Conservation (phyloP, 108 stramenopile genomes). For the Conticribra weissflogii region DNA sequence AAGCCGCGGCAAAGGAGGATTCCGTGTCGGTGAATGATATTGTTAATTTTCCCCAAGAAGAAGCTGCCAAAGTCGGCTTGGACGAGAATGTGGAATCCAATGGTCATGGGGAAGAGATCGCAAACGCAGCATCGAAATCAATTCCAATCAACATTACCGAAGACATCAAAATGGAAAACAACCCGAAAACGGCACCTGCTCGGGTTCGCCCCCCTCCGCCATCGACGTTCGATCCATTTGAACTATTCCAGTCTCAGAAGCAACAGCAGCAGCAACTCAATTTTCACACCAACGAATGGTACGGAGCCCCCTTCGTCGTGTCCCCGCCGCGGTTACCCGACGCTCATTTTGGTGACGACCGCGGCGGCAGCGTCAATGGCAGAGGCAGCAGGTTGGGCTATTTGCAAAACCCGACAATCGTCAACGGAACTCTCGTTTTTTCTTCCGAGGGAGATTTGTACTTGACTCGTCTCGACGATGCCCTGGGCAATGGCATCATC, state of each 20-base stretch:
- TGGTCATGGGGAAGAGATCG: background rate
- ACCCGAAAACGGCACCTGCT: background rate
- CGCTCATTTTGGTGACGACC: background rate
- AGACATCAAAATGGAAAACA: too few relatives aligned
- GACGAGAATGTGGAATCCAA: slow-evolving; percentile 14
- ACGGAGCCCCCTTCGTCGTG: slow-evolving; percentile 24
- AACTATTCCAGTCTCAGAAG: background rate
- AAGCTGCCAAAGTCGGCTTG: too few relatives aligned
- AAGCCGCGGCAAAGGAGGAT: too few relatives aligned
- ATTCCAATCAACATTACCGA: too few relatives aligned
- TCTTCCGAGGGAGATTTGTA: slow-evolving; percentile 69
- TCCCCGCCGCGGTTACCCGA: slow-evolving; percentile 16
- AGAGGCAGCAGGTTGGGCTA: slow-evolving; percentile 37
- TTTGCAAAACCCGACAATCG: slow-evolving; percentile 56
- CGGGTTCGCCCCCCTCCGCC: background rate
- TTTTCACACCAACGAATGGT: slow-evolving; percentile 17
- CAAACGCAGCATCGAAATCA: background rate
- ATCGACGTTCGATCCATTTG: slow-evolving; percentile 18
- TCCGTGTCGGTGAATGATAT: too few relatives aligned
- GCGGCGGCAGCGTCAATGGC: background rate
- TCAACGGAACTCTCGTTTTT: slow-evolving; percentile 65
- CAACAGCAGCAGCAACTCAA: slow-evolving; percentile 4
- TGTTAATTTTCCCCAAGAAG: too few relatives aligned
- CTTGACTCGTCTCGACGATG: slow-evolving; percentile 47
- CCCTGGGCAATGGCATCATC: background rate